Conservation (phyloP, 441 rosid species). For the Bruguiera hainesii region DNA sequence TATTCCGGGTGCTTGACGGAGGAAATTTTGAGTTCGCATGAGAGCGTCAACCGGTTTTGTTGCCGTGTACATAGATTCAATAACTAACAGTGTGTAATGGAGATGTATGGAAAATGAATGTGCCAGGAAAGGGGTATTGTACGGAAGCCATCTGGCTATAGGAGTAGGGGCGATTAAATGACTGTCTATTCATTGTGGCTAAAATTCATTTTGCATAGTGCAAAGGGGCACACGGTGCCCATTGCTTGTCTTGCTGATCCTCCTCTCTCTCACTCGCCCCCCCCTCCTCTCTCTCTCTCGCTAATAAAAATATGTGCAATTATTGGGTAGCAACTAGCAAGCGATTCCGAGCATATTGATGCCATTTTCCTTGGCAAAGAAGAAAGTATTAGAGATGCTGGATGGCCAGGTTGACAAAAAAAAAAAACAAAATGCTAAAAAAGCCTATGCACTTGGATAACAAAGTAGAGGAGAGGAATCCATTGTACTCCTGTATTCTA, state of each 20-base stretch:
- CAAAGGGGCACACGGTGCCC: constrained; percentile 21
- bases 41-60: constrained; percentile 19
- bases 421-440: no score
- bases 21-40: constrained; percentile 27
- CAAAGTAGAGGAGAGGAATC: no score
- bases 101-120: constrained; percentile 37
- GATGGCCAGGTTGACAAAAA: no score
- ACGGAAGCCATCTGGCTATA: constrained; percentile 14
- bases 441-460: no score
- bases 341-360: no score
- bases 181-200: constrained; percentile 22
- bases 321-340: no score
- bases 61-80: constrained; percentile 40
- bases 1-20: constrained; percentile 22
- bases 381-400: neutral
- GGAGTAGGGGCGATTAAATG: constrained; percentile 13
- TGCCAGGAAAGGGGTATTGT: constrained; percentile 21
- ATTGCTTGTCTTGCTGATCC: neutral
- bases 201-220: constrained; percentile 23
- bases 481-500: no score
- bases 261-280: no score
- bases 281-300: no score
- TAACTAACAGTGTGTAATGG: constrained; percentile 31
- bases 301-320: no score
- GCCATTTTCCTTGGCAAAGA: neutral